phyloP scores from a whole-genome alignment of 2,329 filamentous ascomycete species.

The Kalmusia sp. region DNA sequence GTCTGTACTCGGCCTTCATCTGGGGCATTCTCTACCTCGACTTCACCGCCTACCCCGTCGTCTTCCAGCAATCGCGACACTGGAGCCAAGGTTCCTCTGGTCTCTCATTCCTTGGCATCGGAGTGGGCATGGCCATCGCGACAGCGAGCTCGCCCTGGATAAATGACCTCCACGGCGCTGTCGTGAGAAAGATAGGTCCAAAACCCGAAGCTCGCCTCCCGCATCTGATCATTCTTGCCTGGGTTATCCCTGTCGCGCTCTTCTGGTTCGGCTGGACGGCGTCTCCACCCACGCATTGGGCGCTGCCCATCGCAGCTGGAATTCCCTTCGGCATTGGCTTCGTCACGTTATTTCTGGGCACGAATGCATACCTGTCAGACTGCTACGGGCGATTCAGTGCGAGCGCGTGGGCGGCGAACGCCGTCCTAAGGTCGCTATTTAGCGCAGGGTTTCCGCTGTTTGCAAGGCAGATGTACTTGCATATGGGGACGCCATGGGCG shows the following conservation, averaged over 20 bases:
- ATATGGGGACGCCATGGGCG: slow-evolving; percentile 40
- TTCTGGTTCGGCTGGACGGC: slow-evolving; percentile 73
- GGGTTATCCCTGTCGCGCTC: slow-evolving; percentile 67
- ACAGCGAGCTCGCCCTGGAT: slow-evolving; percentile 11
- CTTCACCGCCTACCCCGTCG: slow-evolving; percentile 21
- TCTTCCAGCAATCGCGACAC: slow-evolving; percentile 2
- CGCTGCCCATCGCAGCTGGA: slow-evolving; percentile 49
- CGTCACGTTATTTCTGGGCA: slow-evolving; percentile 13
- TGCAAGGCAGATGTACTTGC: slow-evolving; percentile 55
- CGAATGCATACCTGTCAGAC: slow-evolving; percentile 10
- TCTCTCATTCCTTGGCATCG: slow-evolving; percentile 13
- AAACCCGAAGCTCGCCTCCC: slow-evolving; percentile 74
- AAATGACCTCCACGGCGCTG: slow-evolving; percentile 9
- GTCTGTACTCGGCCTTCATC: slow-evolving; percentile 70
- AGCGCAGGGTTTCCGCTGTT: slow-evolving; percentile 67
- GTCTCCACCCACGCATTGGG: slow-evolving; percentile 63
- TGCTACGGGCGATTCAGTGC: slow-evolving; percentile 12
- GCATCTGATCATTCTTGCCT: slow-evolving; percentile 64
- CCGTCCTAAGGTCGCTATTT: slow-evolving; percentile 62
- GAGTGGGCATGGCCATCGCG: slow-evolving; percentile 11
- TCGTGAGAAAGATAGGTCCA: slow-evolving; percentile 8
- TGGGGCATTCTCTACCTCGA: slow-evolving; percentile 68
- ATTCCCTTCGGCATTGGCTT: slow-evolving; percentile 15
- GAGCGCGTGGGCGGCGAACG: slow-evolving; percentile 12
- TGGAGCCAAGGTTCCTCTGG: slow-evolving; percentile 10